Percentiles rank a stretch among this genome's conserved stretches.
phyloP scores from a whole-genome alignment of 495 filamentous ascomycete genomes.

The Podospora pseudopauciseta region DNA sequence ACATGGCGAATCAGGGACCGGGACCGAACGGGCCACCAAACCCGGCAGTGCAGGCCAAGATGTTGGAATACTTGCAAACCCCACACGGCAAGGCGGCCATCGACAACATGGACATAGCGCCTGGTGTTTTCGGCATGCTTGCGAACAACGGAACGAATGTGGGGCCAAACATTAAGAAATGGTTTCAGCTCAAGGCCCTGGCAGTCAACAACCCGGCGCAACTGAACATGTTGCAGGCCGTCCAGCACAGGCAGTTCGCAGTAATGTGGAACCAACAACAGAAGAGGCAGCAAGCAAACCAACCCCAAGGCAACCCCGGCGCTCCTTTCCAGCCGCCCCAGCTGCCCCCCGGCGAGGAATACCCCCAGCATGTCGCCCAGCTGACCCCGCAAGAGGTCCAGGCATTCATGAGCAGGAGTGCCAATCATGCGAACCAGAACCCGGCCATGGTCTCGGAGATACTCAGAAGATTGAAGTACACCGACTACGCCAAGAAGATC shows the following conservation, averaged over 20 bases:
- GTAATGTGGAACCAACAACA: slow-evolving; percentile 16
- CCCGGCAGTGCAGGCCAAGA: slow-evolving; percentile 18
- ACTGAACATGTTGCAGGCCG: slow-evolving; percentile 45
- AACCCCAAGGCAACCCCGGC: not conserved
- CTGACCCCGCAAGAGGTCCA: not conserved
- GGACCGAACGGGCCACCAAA: slow-evolving; percentile 9
- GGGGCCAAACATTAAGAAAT: slow-evolving; percentile 63
- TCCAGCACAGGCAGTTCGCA: slow-evolving; percentile 56
- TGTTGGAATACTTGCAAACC: slow-evolving; percentile 17
- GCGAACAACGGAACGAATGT: slow-evolving; percentile 20
- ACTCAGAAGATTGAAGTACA: too few relatives aligned
- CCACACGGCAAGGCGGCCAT: slow-evolving; percentile 25
- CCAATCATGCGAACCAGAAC: not conserved
- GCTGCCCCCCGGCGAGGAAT: not conserved
- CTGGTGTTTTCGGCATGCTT: slow-evolving; percentile 25
- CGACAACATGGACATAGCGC: slow-evolving; percentile 40
- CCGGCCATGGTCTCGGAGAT: not conserved
- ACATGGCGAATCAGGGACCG: slow-evolving; percentile 12
- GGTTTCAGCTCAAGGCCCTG: slow-evolving; percentile 66
- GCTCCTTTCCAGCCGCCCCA: not conserved
- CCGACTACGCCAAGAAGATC: not conserved
- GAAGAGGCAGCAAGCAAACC: slow-evolving; percentile 12
- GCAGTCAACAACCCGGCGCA: slow-evolving; percentile 43
- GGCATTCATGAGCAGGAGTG: not conserved
- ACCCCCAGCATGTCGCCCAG: not conserved